A percentile compares a stretch with the other conserved stretches of the same genome.
These are phyloP conservation scores for Halteria grandinella DNA, from an alignment of 73 alveolate species.

Conservation along the genomic window DNA sequence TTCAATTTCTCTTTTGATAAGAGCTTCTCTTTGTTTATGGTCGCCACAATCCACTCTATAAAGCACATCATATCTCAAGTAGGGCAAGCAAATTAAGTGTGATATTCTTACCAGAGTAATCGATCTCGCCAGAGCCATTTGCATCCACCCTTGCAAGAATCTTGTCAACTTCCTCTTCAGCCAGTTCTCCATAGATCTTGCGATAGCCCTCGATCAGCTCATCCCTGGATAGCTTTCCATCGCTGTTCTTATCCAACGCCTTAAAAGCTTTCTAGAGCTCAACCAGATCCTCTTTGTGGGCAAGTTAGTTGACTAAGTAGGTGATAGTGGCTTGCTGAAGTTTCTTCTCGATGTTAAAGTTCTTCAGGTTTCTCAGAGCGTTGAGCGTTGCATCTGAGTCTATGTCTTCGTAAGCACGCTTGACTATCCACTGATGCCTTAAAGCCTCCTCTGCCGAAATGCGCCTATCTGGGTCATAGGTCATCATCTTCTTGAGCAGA, in stretches of 20 bases:
- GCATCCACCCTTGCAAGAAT: slow-evolving; percentile 75
- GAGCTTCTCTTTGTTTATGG: slow-evolving; percentile 55
- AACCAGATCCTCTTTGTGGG: slow-evolving; percentile 55
- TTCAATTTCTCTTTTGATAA: slow-evolving; percentile 73
- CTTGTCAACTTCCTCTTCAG: slow-evolving; percentile 73
- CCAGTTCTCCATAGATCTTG: slow-evolving; percentile 61
- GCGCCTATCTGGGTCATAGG: slow-evolving; percentile 71
- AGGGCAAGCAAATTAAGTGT: too few species aligned
- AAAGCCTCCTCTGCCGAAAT: slow-evolving; percentile 75
- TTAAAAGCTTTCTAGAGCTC: slow-evolving; percentile 58
- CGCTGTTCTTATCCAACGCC: slow-evolving; percentile 62
- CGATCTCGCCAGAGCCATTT: slow-evolving; percentile 77
- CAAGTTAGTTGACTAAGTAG: slow-evolving; percentile 55
- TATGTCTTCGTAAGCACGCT: slow-evolving; percentile 1
- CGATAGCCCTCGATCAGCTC: slow-evolving; percentile 73
- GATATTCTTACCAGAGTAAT: slow-evolving; percentile 53
- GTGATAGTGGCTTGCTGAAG: slow-evolving; percentile 66
- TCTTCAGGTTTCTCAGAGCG: slow-evolving; percentile 52
- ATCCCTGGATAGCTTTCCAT: slow-evolving; percentile 78
- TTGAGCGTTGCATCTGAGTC: slow-evolving; percentile 28
- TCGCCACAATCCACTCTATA: slow-evolving; percentile 51
- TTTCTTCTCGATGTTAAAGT: slow-evolving; percentile 46
- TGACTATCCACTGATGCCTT: slow-evolving; percentile 70
- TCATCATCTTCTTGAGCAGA: slow-evolving; percentile 65
- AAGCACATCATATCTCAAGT: not conserved